Evolutionary conservation across 1,284 basidiomycete species (phyloP).

Genomic region (Microbotryum lychnidis-dioicae): DNA sequence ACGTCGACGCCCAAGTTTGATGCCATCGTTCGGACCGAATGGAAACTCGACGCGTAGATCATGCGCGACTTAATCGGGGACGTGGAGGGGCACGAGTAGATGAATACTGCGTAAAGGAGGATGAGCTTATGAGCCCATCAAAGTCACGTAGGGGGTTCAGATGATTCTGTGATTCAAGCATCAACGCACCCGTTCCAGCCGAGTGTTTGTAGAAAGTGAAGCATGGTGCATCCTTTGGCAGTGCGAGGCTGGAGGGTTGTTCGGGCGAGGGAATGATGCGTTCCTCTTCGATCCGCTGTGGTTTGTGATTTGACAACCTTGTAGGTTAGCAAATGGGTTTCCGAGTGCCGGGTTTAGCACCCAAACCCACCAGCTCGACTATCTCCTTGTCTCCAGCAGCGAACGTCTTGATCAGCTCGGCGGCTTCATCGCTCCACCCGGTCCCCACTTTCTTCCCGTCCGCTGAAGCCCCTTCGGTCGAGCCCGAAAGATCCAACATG

Average conservation of each 20-base stretch:
- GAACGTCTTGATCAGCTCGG: background rate
- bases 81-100: slow-evolving; percentile 73
- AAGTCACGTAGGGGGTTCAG: background rate
- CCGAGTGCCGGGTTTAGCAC: too few relatives aligned
- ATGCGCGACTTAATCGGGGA: slow-evolving; percentile 76
- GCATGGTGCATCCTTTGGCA: slow-evolving; percentile 9
- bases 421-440: background rate
- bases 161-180: too few relatives aligned
- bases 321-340: too few relatives aligned
- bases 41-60: slow-evolving; percentile 68
- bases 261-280: slow-evolving; percentile 10
- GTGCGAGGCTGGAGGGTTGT: slow-evolving; percentile 12
- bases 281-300: slow-evolving; percentile 6
- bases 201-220: slow-evolving; percentile 22
- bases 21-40: slow-evolving; percentile 52
- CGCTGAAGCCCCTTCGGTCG: too few relatives aligned
- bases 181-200: slow-evolving; percentile 7
- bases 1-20: slow-evolving; percentile 47
- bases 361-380: background rate
- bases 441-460: background rate
- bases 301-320: too few relatives aligned
- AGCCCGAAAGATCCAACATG: slow-evolving; percentile 12
- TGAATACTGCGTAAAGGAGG: slow-evolving; percentile 53
- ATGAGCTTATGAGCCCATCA: background rate
- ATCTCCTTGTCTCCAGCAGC: background rate